A percentile compares a stretch with the other conserved stretches of the same genome.
Evolutionary conservation across 2,329 filamentous ascomycete genomes (phyloP).

Genomic region (Purpureocillium takamizusanense): DNA sequence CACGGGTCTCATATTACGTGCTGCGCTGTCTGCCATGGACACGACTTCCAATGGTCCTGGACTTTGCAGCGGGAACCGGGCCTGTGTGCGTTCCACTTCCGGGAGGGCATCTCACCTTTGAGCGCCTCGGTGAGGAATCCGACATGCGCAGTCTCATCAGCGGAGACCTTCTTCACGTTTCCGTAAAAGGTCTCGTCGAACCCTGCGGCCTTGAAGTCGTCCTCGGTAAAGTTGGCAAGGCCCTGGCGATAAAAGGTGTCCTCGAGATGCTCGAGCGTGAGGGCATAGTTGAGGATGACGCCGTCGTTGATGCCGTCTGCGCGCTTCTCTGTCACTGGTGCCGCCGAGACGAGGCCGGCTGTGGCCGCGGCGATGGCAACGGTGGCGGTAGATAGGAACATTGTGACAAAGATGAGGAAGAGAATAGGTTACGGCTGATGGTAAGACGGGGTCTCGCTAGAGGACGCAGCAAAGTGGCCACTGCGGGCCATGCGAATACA

Average conservation of each 20-base stretch:
- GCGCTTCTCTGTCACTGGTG: no score
- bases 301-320: background rate
- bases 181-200: constrained; percentile 43
- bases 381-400: no score
- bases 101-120: constrained; percentile 1
- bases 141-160: constrained; percentile 49
- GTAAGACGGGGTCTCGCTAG: no score
- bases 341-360: no score
- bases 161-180: constrained; percentile 45
- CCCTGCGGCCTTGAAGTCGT: constrained; percentile 43
- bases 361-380: no score
- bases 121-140: constrained; percentile 40
- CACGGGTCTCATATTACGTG: background rate
- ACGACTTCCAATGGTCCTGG: no score
- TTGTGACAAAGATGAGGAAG: no score
- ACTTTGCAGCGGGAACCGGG: no score
- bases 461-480: no score
- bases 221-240: constrained; percentile 44
- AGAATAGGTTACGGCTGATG: no score
- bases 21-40: background rate
- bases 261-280: constrained; percentile 49
- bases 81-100: no score
- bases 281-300: constrained; percentile 35
- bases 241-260: constrained; percentile 53
- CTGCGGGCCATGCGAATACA: no score